phyloP scores from a whole-genome alignment of 495 filamentous ascomycete species.

The Hypomontagnella submonticulosa region DNA sequence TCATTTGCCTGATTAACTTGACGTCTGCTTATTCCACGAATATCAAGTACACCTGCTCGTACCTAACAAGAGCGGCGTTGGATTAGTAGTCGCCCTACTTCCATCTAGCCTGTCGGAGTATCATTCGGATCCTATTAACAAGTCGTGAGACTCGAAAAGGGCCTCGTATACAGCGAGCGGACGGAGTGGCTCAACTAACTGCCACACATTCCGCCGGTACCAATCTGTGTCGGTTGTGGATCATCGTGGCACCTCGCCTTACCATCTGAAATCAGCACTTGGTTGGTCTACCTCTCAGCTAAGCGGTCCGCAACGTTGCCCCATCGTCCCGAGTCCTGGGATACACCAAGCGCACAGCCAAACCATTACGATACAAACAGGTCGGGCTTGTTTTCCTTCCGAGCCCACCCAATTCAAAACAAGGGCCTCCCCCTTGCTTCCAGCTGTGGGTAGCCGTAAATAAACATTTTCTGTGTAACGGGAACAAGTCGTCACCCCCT shows the following conservation, averaged over 20 bases:
- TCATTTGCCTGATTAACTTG: slow-evolving; percentile 11
- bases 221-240: slow-evolving; percentile 26
- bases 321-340: slow-evolving; percentile 13
- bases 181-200: neutral
- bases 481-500: slow-evolving; percentile 14
- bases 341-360: slow-evolving; percentile 11
- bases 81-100: neutral
- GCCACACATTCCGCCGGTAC: slow-evolving; percentile 1
- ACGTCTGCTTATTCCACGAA: neutral
- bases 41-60: neutral
- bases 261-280: slow-evolving; percentile 7
- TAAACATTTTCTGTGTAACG: slow-evolving; percentile 35
- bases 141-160: neutral
- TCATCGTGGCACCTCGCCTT: slow-evolving; percentile 25
- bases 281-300: neutral
- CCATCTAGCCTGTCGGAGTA: neutral
- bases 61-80: slow-evolving; percentile 12
- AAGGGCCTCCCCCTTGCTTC: slow-evolving; percentile 31
- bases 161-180: slow-evolving; percentile 9
- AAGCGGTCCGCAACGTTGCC: neutral
- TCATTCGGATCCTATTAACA: neutral
- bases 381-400: slow-evolving; percentile 13
- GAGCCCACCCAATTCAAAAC: slow-evolving; percentile 4
- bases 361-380: slow-evolving; percentile 10
- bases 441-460: slow-evolving; percentile 39